Conservation (phyloP, 352 stramenopile genomes). For the Phytophthora lateralis region DNA sequence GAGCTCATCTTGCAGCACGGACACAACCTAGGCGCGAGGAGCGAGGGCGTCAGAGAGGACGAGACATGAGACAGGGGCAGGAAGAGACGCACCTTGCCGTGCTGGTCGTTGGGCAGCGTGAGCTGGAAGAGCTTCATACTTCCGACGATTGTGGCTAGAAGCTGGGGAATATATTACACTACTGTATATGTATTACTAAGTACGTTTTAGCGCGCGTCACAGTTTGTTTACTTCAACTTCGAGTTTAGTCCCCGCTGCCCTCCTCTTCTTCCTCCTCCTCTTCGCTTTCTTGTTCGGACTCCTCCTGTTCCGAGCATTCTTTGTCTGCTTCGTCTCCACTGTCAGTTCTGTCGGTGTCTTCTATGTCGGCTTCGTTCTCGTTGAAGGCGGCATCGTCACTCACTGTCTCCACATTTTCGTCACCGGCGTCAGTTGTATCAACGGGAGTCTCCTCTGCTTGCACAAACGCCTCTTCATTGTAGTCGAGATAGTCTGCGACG, state of each 20-base stretch:
- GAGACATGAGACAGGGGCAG: neutral
- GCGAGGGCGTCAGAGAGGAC: neutral
- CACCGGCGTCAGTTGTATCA: slow-evolving; percentile 1
- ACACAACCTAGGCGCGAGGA: slow-evolving; percentile 53
- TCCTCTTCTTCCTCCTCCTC: slow-evolving; percentile 17
- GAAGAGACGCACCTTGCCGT: slow-evolving; percentile 52
- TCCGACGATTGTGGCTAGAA: no score
- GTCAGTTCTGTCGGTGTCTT: slow-evolving; percentile 17
- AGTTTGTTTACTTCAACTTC: neutral
- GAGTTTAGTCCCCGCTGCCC: neutral
- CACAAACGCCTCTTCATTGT: slow-evolving; percentile 40
- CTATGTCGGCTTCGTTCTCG: slow-evolving; percentile 8
- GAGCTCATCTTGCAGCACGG: slow-evolving; percentile 80
- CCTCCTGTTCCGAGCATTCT: slow-evolving; percentile 11
- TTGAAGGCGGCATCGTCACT: slow-evolving; percentile 10
- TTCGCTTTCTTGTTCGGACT: slow-evolving; percentile 13
- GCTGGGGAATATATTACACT: slow-evolving; percentile 2
- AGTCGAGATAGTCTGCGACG: slow-evolving; percentile 70
- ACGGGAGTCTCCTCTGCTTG: slow-evolving; percentile 11
- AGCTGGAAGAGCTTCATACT: slow-evolving; percentile 90
- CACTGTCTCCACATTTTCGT: slow-evolving; percentile 9
- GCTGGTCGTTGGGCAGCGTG: slow-evolving; percentile 84
- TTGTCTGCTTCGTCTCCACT: slow-evolving; percentile 37
- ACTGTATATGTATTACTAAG: slow-evolving; percentile 6
- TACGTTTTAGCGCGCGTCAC: slow-evolving; percentile 15